phyloP scores from a whole-genome alignment of 345 rosid genomes.

The Odontarrhena argentea region DNA sequence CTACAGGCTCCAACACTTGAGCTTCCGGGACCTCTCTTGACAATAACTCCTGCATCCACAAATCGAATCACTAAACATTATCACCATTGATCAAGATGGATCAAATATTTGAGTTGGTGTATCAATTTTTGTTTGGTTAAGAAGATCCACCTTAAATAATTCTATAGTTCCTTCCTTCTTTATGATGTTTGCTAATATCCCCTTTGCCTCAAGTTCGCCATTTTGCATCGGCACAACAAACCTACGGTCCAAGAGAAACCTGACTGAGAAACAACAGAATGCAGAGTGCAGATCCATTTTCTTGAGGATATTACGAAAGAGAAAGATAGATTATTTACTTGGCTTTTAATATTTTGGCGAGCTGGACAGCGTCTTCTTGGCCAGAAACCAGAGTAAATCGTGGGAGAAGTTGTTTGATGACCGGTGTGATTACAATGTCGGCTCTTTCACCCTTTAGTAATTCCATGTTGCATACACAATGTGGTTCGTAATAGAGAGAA shows the following conservation, averaged over 20 bases:
- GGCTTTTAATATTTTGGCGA: constrained; percentile 76
- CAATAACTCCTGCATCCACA: constrained; percentile 59
- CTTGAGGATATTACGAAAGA: background rate
- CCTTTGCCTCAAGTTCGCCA: constrained; percentile 86
- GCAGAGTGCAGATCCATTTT: constrained; percentile 18
- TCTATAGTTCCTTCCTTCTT: constrained; percentile 71
- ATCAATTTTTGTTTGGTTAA: background rate
- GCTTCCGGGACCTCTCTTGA: constrained; percentile 67
- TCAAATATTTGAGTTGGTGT: background rate
- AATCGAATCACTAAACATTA: constrained; percentile 13
- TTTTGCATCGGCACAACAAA: constrained; percentile 82
- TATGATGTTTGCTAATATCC: constrained; percentile 63
- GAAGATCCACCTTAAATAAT: constrained; percentile 69
- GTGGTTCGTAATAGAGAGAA: constrained; percentile 89
- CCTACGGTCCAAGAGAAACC: constrained; percentile 46
- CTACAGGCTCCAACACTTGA: constrained; percentile 63
- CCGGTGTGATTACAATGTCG: constrained; percentile 84
- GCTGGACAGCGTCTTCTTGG: constrained; percentile 91
- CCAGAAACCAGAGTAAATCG: constrained; percentile 84
- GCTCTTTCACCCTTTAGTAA: constrained; percentile 65
- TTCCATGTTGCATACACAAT: constrained; percentile 67
- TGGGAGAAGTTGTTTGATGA: constrained; percentile 93
- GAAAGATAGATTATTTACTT: constrained; percentile 50
- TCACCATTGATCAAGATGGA: background rate
- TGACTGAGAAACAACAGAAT: background rate